Evolutionary conservation across 1,284 basidiomycete genomes (phyloP), one percentile per base, ranked within the genome.

Genomic region (Moniliella sp.): DNA sequence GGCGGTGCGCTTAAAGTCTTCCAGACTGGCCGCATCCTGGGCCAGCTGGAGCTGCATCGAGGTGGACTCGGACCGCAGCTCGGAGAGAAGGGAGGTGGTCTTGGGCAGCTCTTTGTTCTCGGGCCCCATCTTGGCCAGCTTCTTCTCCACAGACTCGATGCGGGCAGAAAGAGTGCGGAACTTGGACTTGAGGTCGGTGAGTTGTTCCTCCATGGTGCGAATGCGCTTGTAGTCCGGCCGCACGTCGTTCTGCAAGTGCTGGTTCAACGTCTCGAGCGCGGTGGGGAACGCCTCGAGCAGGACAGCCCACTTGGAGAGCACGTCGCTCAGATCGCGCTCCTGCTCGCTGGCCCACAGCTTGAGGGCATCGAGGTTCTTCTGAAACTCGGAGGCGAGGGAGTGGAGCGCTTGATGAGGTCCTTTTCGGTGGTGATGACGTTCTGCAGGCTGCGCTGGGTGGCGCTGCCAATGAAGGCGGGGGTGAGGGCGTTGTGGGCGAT

Each of bases 1-100:
- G n/a, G n/a, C n/a, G n/a, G n/a, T n/a, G n/a, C 84, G 70, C 65
- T 91, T 93, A 57, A 76, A 81, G 57, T 91, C 84, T 1, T 78
- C 72, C 5, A 91, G 55, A 19, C 69, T 69, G 0, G 81, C 73
- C 53, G 91, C 83, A 43, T 84, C 79, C 2, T 67, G 68, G 64
- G 82, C 65, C 37, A 93, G 83, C 18, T 86, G 78, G 5, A 72
- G 69, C 53, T 88, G 81, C 57, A 91, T 66, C 13, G 62, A 54
- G 7, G 52, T 36, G 51, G 88, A 88, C 54, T 88, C 77, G 16
- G 74, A 72, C 26, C 76, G 69, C 25, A 88, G 64, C 11, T 67
- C 67, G 50, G 76, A 75, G 36, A 93, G 65, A 3, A 69, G 61
- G 15, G 82, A 76, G 0, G 75, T 78, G 62, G 91, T 83, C 38